A percentile compares a stretch with the other conserved stretches of the same genome.
Conservation (phyloP, 2,329 filamentous ascomycete species). For the Dactylellina parvicollis region DNA sequence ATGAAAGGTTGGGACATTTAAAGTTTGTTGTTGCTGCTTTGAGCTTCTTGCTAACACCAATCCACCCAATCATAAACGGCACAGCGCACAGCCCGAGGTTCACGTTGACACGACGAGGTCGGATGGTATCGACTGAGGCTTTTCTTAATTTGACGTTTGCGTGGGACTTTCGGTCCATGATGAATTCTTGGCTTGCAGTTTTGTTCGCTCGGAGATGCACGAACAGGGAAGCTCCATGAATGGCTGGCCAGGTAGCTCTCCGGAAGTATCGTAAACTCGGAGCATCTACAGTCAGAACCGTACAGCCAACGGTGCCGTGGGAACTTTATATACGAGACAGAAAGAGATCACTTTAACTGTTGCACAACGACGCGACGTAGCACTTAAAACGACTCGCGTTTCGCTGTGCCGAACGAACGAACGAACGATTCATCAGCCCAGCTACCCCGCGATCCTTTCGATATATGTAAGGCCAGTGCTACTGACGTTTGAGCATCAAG, state of each 20-base stretch:
- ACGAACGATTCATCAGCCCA: background rate
- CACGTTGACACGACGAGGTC: background rate
- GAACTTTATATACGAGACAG: background rate
- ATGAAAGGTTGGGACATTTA: too few species aligned
- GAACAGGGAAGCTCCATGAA: slow-evolving; percentile 17
- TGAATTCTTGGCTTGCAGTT: slow-evolving; percentile 27
- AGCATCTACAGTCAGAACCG: background rate
- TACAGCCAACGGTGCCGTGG: background rate
- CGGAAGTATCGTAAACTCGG: background rate
- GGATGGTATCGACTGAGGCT: background rate
- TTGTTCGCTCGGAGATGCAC: slow-evolving; percentile 13
- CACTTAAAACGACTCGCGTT: background rate
- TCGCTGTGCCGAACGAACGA: background rate
- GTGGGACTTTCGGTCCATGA: slow-evolving; percentile 32
- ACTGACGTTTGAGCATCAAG: too few species aligned
- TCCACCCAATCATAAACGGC: background rate
- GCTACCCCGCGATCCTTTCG: slow-evolving; percentile 36
- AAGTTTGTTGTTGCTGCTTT: background rate
- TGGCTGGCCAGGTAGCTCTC: background rate
- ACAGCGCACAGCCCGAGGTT: background rate
- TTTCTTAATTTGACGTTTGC: background rate
- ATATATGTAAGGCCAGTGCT: too few species aligned
- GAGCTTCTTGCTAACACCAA: background rate
- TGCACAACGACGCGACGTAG: background rate
- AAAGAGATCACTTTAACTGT: background rate